A percentile compares a stretch with the other conserved stretches of the same genome.
phyloP scores from a whole-genome alignment of 2,329 filamentous ascomycete species.

The Microdochium bolleyi region DNA sequence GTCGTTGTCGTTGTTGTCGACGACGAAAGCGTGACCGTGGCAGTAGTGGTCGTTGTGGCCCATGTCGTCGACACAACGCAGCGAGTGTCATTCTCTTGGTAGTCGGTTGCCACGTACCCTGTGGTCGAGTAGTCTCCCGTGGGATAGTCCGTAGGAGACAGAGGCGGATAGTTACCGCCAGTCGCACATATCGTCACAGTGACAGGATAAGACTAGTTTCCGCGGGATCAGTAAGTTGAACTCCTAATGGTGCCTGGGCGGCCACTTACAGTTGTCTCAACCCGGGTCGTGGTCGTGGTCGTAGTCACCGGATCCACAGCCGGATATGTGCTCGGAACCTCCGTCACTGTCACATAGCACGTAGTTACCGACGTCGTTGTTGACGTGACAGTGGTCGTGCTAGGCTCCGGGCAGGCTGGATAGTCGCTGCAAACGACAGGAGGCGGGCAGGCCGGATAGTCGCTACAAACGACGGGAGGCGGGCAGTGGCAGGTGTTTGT shows the following conservation, averaged over 20 bases:
- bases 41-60: background rate
- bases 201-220: background rate
- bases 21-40: background rate
- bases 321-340: conserved; percentile 2
- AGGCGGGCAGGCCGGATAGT: background rate
- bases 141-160: background rate
- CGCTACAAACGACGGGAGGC: background rate
- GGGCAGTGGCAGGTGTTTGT: no score
- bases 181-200: background rate
- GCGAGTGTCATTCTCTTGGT: background rate
- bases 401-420: background rate
- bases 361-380: conserved; percentile 2
- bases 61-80: conserved; percentile 1
- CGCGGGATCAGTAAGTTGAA: background rate
- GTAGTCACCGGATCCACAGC: conserved; percentile 2
- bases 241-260: background rate
- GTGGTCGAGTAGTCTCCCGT: background rate
- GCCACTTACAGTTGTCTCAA: conserved; percentile 2
- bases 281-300: conserved; percentile 7
- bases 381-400: background rate
- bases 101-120: background rate
- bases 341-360: conserved; percentile 8
- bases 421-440: background rate
- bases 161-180: background rate
- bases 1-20: background rate